Evolutionary conservation across 495 filamentous ascomycete species (phyloP), one percentile per base, ranked within the genome.

Genomic region (Penicillium macrosclerotiorum): DNA sequence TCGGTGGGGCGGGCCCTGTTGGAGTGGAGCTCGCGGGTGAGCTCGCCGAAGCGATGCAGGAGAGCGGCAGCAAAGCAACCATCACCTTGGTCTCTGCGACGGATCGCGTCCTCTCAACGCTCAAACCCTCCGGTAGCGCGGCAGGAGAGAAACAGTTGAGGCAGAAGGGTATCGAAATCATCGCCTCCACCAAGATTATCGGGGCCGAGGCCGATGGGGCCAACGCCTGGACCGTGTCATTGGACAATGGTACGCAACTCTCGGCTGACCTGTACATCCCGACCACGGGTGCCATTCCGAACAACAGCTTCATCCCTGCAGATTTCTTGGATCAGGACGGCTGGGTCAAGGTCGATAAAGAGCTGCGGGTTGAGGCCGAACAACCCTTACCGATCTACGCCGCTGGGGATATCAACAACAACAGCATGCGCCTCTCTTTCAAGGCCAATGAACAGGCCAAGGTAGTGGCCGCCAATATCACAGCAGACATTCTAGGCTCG

Each of bases 1-100:
- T 88, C 32, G 82, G 71, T 5, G 88, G 88, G 23, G 87, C 73
- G 0, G 88, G 88, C 0, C 66, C 81, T 3, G 79, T 85, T 2
- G 87, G 84, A 8, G 75, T 89, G 32, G 83, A 87, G 50, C 46
- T 80, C 1, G 74, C 75, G 1, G 84, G 73, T 25, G 84, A 87
- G 61, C 55, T 84, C 16, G 78, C 72, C 4, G 71, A 75, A 16
- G 69, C 69, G 33, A 72, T 60, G 2, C 59, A 66, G 27, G 64
- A 71, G 47, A 71, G 62, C 34, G 65, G 62, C 13, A 47, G 30
- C 8, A 60, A 74, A 37, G 62, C 71, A 12, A 58, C 54, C 3
- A 63, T 83, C 50, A 78, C 74, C 1, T 54, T 81, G 16, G 49
- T 82, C 22, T 64, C 62, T 5, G 49, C 55, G n/a, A 55, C 61